These are phyloP conservation scores for Cylindrotheca closterium DNA, from an alignment of 108 stramenopile genomes.

Conservation along the genomic window DNA sequence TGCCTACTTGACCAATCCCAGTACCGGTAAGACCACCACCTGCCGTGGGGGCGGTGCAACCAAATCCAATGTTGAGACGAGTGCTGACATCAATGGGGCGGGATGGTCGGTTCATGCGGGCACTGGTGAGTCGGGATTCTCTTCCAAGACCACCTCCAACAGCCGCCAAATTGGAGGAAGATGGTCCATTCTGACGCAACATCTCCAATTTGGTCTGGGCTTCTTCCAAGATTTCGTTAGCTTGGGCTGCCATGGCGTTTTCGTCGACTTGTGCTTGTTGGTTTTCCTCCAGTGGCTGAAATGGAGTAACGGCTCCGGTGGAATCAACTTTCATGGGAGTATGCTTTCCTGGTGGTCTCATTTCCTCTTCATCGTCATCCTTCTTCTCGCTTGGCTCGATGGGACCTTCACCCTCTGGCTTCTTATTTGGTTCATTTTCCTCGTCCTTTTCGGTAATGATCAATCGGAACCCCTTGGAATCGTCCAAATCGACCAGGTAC, in stretches of 20 bases:
- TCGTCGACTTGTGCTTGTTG: background rate
- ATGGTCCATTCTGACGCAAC: background rate
- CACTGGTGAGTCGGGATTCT: background rate
- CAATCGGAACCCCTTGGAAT: slow-evolving; percentile 24
- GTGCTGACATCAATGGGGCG: background rate
- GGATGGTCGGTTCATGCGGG: background rate
- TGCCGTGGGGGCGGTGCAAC: background rate
- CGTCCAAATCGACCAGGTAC: slow-evolving; percentile 36
- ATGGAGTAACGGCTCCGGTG: background rate
- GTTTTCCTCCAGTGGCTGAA: background rate
- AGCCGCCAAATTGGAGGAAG: background rate
- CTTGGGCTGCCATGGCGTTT: background rate
- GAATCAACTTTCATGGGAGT: background rate
- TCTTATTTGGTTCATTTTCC: background rate
- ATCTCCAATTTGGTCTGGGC: background rate
- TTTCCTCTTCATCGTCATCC: background rate
- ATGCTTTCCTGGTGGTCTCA: background rate
- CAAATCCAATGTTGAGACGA: background rate
- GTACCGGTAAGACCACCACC: background rate
- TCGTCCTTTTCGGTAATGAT: slow-evolving; percentile 7
- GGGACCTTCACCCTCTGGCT: background rate
- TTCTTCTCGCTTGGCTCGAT: too few relatives aligned
- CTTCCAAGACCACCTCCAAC: too few relatives aligned
- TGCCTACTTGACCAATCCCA: background rate
- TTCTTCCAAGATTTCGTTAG: background rate